Evolutionary conservation across 441 rosid genomes (phyloP), one percentile per base, ranked within the genome.

Genomic region (Erysimum pusillum): DNA sequence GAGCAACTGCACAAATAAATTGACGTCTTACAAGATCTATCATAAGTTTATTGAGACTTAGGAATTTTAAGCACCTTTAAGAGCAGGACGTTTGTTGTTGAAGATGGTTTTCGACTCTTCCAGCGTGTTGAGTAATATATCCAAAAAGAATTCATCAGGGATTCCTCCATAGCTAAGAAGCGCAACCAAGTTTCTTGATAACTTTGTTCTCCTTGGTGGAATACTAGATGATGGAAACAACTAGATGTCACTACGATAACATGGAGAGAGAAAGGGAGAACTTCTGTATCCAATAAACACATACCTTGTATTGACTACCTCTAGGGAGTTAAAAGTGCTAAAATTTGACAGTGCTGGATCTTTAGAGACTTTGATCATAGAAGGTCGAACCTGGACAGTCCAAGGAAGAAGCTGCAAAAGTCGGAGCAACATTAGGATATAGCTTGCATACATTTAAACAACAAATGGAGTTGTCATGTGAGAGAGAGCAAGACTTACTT

Each of bases 101-200:
- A 86, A 82, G 67, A 73, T 79, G 54, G 72, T 38, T 14, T 69
- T 65, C 13, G 85, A 80, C 73, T 89, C 92, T 75, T 83, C 89
- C 69, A 94, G 53, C 1, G 87, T 80, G 57, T 53, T 80, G 32
- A 34, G 63, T 80, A 91, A 22, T 49, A 84, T 58, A 41, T 83
- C 83, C 83, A 86, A 39, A 71, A 94, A 88, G 68, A 84, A 84
- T 0, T 69, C 83, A 17, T 87, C 15, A 1, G 97, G 92, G 63
- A 94, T 83, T 64, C 94, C 93, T 35, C 97, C 97, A 83, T 83
- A 83, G 75, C 84, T 85, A 73, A 94, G 87, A 53, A 94, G 89
- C 4, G 87, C 83, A 52, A 92, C 80, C 78, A 92, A 84, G 71
- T 58, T 79, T 74, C 69, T 87, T 2, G 97, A 89, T 8, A 94